Conservation (phyloP, 2,329 filamentous ascomycete species). For the Sclerotinia sclerotiorum region DNA sequence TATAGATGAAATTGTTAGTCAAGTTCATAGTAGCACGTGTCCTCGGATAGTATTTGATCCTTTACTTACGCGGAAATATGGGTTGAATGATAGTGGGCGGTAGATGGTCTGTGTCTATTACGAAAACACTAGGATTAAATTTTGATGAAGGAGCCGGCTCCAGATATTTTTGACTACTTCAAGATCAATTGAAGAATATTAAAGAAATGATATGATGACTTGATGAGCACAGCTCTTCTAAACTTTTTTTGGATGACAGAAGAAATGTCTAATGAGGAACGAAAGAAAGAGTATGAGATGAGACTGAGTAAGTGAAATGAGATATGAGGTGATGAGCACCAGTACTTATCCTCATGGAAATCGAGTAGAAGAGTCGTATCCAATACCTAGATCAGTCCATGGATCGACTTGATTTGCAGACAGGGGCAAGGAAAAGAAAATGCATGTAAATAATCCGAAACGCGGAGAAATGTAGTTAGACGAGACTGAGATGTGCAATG, state of each 20-base stretch:
- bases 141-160: conserved; percentile 39
- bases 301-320: conserved; percentile 29
- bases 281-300: conserved; percentile 35
- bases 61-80: conserved; percentile 33
- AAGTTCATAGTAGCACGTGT: conserved; percentile 6
- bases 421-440: neutral
- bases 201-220: conserved; percentile 37
- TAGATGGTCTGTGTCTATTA: conserved; percentile 27
- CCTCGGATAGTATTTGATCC: neutral
- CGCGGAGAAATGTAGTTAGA: conserved; percentile 33
- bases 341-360: conserved; percentile 38
- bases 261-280: conserved; percentile 34
- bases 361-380: conserved; percentile 21
- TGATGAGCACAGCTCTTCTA: conserved; percentile 38
- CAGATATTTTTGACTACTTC: conserved; percentile 28
- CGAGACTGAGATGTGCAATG: conserved; percentile 24
- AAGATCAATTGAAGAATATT: conserved; percentile 29
- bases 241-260: conserved; percentile 32
- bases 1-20: conserved; percentile 25
- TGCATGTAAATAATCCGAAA: conserved; percentile 36
- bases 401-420: neutral
- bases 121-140: conserved; percentile 36
- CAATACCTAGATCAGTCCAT: conserved; percentile 19
- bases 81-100: conserved; percentile 21
- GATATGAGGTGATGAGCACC: conserved; percentile 16